Evolutionary conservation across 2,329 filamentous ascomycete species (phyloP).

Genomic region (Pseudogymnoascus sp.): DNA sequence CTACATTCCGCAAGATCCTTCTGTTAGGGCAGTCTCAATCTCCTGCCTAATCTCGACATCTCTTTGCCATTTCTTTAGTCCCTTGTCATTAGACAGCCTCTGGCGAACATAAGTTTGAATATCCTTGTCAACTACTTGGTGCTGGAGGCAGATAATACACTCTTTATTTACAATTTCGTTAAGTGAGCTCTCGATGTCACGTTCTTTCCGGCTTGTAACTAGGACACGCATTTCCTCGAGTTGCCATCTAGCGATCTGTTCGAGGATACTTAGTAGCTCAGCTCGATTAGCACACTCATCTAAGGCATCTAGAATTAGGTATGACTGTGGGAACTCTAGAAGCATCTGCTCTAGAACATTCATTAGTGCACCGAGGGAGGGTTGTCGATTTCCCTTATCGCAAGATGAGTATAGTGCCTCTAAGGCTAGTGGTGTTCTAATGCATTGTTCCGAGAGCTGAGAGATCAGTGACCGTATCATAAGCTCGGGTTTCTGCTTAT

Average conservation of each 20-base stretch:
- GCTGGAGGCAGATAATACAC: conserved; percentile 20
- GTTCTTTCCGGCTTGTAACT: conserved; percentile 21
- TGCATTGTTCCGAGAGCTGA: conserved; percentile 27
- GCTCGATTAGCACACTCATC: conserved; percentile 23
- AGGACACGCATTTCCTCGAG: conserved; percentile 11
- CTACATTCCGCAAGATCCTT: conserved; percentile 28
- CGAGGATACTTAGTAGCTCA: conserved; percentile 9
- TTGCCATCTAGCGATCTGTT: neutral
- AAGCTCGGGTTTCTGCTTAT: conserved; percentile 29
- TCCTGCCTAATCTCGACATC: conserved; percentile 19
- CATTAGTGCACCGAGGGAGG: conserved; percentile 21
- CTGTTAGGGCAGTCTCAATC: conserved; percentile 20
- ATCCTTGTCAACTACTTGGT: conserved; percentile 20
- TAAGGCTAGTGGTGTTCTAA: conserved; percentile 17
- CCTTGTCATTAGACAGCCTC: conserved; percentile 17
- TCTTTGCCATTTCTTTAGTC: conserved; percentile 22
- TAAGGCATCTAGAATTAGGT: conserved; percentile 26
- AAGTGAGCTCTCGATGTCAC: conserved; percentile 21
- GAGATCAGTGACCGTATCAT: conserved; percentile 32
- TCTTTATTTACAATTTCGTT: conserved; percentile 11
- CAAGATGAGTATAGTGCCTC: conserved; percentile 24
- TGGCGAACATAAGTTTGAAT: conserved; percentile 23
- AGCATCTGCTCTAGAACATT: conserved; percentile 23
- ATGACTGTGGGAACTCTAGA: conserved; percentile 19
- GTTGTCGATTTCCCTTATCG: conserved; percentile 21